phyloP scores from a whole-genome alignment of 2,329 filamentous ascomycete genomes.

The Monosporascus cannonballus region DNA sequence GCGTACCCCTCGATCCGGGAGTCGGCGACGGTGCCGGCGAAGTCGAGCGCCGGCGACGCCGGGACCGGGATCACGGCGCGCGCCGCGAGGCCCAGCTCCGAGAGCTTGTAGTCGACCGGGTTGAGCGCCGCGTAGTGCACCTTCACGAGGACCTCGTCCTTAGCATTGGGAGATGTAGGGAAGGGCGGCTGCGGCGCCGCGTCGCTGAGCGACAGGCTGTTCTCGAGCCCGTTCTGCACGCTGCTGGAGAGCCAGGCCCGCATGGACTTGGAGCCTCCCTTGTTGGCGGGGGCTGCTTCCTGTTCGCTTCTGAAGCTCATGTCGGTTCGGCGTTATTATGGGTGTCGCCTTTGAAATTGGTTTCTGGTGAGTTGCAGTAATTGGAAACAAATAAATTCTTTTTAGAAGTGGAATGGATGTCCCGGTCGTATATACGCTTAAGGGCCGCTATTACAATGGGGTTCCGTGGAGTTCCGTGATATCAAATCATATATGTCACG shows the following conservation, averaged over 20 bases:
- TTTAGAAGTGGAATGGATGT: too few relatives aligned
- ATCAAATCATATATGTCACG: too few relatives aligned
- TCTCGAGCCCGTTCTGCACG: slow-evolving; percentile 41
- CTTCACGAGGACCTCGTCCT: slow-evolving; percentile 46
- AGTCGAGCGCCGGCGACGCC: slow-evolving; percentile 45
- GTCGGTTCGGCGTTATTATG: too few relatives aligned
- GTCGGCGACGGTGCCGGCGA: slow-evolving; percentile 36
- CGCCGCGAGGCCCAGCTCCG: slow-evolving; percentile 40
- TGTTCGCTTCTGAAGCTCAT: too few relatives aligned
- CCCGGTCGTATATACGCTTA: too few relatives aligned
- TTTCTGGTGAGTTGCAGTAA: too few relatives aligned
- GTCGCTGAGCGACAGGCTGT: slow-evolving; percentile 42
- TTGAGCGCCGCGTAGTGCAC: slow-evolving; percentile 51
- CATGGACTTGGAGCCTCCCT: slow-evolving; percentile 31
- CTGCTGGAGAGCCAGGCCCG: slow-evolving; percentile 51
- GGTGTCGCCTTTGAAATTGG: too few relatives aligned
- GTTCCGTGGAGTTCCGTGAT: too few relatives aligned
- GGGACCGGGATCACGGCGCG: slow-evolving; percentile 33
- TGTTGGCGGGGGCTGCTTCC: too few relatives aligned
- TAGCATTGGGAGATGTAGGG: slow-evolving; percentile 25
- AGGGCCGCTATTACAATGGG: too few relatives aligned
- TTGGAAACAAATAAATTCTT: too few relatives aligned
- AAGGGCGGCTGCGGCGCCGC: slow-evolving; percentile 35
- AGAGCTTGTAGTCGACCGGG: slow-evolving; percentile 58
- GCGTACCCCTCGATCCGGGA: slow-evolving; percentile 24